These are phyloP conservation scores for Oehlia diaphana DNA, from an alignment of 192 early-diverging fungal species.

Conservation along the genomic window DNA sequence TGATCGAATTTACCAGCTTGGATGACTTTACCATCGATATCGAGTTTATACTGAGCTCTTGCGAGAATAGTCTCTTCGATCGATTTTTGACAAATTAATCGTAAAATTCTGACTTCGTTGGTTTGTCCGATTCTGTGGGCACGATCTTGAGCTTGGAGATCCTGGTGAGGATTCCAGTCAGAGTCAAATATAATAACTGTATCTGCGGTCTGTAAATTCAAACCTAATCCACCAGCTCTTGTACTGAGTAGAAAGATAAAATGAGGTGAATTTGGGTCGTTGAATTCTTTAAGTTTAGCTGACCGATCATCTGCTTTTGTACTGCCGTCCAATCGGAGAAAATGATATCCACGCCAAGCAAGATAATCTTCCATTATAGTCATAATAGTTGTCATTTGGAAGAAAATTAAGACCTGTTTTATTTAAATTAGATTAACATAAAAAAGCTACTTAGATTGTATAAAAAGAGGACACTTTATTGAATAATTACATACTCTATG, in stretches of 20 bases:
- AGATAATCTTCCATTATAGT: constrained; percentile 97
- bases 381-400: constrained; percentile 92
- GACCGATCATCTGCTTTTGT: constrained; percentile 88
- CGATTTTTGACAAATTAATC: constrained; percentile 85
- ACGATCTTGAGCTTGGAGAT: constrained; percentile 98
- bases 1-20: constrained; percentile 99
- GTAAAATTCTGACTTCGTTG: constrained; percentile 96
- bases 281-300: constrained; percentile 77
- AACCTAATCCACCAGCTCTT: constrained; percentile 82
- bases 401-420: constrained; percentile 68
- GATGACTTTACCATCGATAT: constrained; percentile 98
- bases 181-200: constrained; percentile 98
- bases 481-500: constrained; percentile 77
- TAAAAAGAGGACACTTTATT: neutral
- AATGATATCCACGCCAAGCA: constrained; percentile 65
- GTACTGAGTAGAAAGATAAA: constrained; percentile 94
- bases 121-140: constrained; percentile 99
- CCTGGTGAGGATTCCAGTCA: constrained; percentile 92
- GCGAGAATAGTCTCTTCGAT: constrained; percentile 94
- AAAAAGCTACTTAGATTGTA: neutral
- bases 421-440: neutral
- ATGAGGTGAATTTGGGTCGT: constrained; percentile 74
- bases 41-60: constrained; percentile 92
- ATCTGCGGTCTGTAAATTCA: constrained; percentile 65
- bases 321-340: constrained; percentile 88